Evolutionary conservation across 139 green algal species (phyloP).

Genomic region (Coelastrella sp.): DNA sequence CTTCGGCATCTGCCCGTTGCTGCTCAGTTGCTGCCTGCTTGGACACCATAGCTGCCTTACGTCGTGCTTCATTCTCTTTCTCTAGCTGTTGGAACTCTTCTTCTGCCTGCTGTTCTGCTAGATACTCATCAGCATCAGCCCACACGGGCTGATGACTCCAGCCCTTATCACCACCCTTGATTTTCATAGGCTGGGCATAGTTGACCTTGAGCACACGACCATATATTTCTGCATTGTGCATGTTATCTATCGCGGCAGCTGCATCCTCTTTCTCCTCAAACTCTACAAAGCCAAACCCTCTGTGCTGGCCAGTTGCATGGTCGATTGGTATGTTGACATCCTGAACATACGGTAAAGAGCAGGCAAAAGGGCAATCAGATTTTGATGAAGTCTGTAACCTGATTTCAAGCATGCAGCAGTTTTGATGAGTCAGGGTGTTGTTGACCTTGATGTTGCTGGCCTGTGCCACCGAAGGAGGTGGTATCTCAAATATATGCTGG

Average conservation of each 20-base stretch:
- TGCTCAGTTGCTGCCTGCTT: constrained; percentile 4
- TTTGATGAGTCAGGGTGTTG: background rate
- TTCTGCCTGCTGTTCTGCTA: constrained; percentile 72
- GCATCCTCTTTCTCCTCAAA: constrained; percentile 93
- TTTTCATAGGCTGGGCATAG: constrained; percentile 92
- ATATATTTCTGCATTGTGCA: constrained; percentile 93
- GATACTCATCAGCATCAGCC: constrained; percentile 71
- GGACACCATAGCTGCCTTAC: background rate
- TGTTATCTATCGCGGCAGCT: constrained; percentile 95
- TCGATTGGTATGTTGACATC: constrained; percentile 96
- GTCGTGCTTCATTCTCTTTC: constrained; percentile 17
- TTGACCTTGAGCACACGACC: constrained; percentile 84
- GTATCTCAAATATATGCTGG: no score
- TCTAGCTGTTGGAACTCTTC: constrained; percentile 56
- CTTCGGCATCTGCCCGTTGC: background rate
- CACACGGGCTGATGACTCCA: constrained; percentile 67
- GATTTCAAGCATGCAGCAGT: no score
- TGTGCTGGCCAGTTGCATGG: constrained; percentile 77
- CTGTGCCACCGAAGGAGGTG: no score
- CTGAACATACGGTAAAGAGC: background rate
- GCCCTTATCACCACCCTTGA: constrained; percentile 93
- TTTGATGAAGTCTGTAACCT: no score
- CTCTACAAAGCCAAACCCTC: constrained; percentile 96
- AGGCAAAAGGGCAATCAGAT: no score
- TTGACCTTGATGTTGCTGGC: background rate